Percentiles rank a stretch among this genome's conserved stretches.
These are phyloP conservation scores for Diospyros kaki DNA, from an alignment of 148 eudicot genomes.

Conservation along the genomic window DNA sequence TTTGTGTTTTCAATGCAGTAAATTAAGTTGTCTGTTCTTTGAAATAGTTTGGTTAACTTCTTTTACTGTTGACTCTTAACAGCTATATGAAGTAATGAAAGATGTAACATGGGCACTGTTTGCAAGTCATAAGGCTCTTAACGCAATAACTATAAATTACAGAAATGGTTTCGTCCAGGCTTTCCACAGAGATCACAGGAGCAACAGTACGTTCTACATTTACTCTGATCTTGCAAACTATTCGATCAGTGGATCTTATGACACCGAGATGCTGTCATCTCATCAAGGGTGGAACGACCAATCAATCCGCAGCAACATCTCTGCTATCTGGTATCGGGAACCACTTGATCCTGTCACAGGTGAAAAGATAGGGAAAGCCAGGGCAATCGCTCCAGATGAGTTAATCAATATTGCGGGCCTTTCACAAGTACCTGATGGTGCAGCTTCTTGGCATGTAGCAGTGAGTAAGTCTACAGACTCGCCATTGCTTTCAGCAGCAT, in stretches of 20 bases:
- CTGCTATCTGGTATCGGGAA: slow-evolving; percentile 88
- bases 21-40: not conserved
- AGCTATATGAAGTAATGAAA: slow-evolving; percentile 89
- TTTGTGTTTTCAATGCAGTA: not conserved
- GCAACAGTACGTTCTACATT: slow-evolving; percentile 76
- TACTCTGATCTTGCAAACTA: slow-evolving; percentile 80
- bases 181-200: slow-evolving; percentile 84
- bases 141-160: slow-evolving; percentile 72
- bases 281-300: slow-evolving; percentile 78
- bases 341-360: slow-evolving; percentile 79
- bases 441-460: slow-evolving; percentile 91
- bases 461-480: slow-evolving; percentile 82
- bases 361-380: slow-evolving; percentile 51
- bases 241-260: slow-evolving; percentile 51
- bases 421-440: slow-evolving; percentile 94
- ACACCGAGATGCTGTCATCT: slow-evolving; percentile 40
- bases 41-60: not conserved
- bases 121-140: slow-evolving; percentile 79
- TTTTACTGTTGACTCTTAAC: slow-evolving; percentile 24
- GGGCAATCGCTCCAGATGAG: slow-evolving; percentile 72
- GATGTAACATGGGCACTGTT: slow-evolving; percentile 89
- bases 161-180: slow-evolving; percentile 94
- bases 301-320: slow-evolving; percentile 53
- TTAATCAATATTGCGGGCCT: slow-evolving; percentile 86
- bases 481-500: slow-evolving; percentile 89